Conservation (phyloP, 768 basidiomycete species). For the Calocera viscosa region DNA sequence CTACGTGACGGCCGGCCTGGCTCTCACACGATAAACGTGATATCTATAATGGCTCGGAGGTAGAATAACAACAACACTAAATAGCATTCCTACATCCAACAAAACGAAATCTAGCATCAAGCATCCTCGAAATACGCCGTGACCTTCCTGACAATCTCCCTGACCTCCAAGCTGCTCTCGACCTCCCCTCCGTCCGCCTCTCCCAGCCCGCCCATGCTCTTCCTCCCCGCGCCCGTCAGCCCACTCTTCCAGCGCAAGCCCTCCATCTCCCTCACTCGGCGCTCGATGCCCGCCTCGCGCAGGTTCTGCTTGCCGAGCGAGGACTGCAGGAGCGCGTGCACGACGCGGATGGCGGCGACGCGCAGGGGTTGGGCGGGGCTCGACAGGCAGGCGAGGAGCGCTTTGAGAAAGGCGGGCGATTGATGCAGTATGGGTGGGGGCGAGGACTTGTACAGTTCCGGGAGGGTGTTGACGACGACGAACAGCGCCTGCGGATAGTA, state of each 20-base stretch:
- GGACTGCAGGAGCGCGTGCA: constrained; percentile 40
- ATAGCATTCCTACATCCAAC: too few species aligned
- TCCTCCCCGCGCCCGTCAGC: background rate
- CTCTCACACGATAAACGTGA: too few species aligned
- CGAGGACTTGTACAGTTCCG: constrained; percentile 39
- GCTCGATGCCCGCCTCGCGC: constrained; percentile 36
- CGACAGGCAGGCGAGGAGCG: constrained; percentile 47
- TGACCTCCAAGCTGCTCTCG: background rate
- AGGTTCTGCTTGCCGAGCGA: constrained; percentile 30
- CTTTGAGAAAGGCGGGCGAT: constrained; percentile 38
- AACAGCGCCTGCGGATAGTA: constrained; percentile 38
- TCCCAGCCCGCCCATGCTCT: background rate
- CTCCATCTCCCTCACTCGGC: constrained; percentile 33
- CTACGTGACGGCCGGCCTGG: too few species aligned
- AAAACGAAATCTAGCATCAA: background rate
- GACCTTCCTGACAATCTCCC: constrained; percentile 4
- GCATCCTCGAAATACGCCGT: background rate
- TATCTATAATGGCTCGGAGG: too few species aligned
- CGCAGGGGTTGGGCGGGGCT: constrained; percentile 47
- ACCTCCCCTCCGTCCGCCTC: background rate
- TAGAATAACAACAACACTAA: too few species aligned
- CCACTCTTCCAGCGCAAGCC: constrained; percentile 25
- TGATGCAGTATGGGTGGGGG: constrained; percentile 34
- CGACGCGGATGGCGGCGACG: constrained; percentile 49
- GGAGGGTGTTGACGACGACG: constrained; percentile 59